These are phyloP conservation scores for Acanthamoeba lenticulata DNA, from an alignment of 208 protist species.

Conservation along the genomic window DNA sequence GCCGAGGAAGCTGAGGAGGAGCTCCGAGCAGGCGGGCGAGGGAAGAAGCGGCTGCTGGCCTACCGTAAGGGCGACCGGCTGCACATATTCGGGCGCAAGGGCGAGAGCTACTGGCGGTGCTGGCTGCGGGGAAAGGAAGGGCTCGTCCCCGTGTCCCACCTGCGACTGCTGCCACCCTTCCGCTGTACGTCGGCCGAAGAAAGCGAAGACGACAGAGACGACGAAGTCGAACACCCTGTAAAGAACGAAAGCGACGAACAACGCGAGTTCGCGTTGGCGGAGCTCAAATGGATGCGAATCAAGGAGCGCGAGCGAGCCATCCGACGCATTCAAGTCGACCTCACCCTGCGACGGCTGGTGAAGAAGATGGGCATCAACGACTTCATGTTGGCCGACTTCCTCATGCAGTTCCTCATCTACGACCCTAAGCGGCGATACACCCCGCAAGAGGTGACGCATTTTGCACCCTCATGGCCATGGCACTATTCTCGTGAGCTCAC, in stretches of 20 bases:
- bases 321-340: background rate
- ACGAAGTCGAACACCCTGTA: background rate
- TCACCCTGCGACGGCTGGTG: conserved; percentile 16
- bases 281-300: background rate
- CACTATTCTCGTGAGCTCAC: no score
- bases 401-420: conserved; percentile 57
- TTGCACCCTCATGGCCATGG: no score
- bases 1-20: no score
- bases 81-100: conserved; percentile 21
- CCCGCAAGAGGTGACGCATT: conserved; percentile 26
- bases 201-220: background rate
- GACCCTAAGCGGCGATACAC: conserved; percentile 21
- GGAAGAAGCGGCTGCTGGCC: no score
- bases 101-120: conserved; percentile 14
- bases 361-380: background rate
- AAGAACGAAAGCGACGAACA: background rate
- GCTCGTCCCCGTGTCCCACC: conserved; percentile 14
- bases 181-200: background rate
- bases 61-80: conserved; percentile 5
- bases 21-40: no score
- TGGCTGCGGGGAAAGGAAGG: conserved; percentile 24
- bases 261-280: background rate
- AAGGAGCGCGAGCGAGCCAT: conserved; percentile 19
- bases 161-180: background rate
- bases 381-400: conserved; percentile 25